Evolutionary conservation across 2,329 filamentous ascomycete genomes (phyloP).

Genomic region (Grosmannia huntii): DNA sequence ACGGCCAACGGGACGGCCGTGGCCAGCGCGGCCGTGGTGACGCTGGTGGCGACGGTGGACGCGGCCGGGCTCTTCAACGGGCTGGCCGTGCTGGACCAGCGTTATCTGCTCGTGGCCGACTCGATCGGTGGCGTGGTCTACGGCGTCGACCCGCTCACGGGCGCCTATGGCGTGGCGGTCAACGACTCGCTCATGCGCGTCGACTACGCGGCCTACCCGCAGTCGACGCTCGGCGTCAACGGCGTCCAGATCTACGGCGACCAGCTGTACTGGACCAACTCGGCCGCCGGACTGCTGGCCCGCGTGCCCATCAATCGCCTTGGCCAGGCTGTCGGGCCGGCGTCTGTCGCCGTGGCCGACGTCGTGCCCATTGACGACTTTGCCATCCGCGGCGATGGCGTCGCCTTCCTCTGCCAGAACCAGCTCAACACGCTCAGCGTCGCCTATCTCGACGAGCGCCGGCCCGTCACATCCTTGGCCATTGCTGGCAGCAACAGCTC

Average conservation of each 20-base stretch:
- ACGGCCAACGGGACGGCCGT: neutral
- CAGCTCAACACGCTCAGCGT: constrained; percentile 8
- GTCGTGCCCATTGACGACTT: constrained; percentile 13
- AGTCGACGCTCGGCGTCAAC: constrained; percentile 10
- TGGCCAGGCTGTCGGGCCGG: constrained; percentile 5
- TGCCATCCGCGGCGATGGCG: constrained; percentile 12
- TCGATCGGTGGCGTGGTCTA: constrained; percentile 14
- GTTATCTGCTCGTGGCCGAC: constrained; percentile 14
- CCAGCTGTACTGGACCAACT: constrained; percentile 17
- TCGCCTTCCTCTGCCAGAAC: constrained; percentile 9
- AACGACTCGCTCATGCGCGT: constrained; percentile 14
- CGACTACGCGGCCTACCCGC: neutral
- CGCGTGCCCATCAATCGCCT: constrained; percentile 12
- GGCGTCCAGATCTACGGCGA: constrained; percentile 15
- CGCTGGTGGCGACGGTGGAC: constrained; percentile 12
- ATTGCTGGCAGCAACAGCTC: constrained; percentile 3
- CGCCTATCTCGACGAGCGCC: constrained; percentile 13
- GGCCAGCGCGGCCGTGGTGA: constrained; percentile 8
- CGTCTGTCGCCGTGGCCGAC: constrained; percentile 6
- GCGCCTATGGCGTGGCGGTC: constrained; percentile 12
- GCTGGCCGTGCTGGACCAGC: constrained; percentile 8
- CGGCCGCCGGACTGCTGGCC: constrained; percentile 12
- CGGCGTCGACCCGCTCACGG: constrained; percentile 13
- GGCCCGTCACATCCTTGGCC: constrained; percentile 6
- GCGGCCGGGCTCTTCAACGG: constrained; percentile 17